Evolutionary conservation across 2,329 filamentous ascomycete genomes (phyloP).

Genomic region (Monosporascus sp.): DNA sequence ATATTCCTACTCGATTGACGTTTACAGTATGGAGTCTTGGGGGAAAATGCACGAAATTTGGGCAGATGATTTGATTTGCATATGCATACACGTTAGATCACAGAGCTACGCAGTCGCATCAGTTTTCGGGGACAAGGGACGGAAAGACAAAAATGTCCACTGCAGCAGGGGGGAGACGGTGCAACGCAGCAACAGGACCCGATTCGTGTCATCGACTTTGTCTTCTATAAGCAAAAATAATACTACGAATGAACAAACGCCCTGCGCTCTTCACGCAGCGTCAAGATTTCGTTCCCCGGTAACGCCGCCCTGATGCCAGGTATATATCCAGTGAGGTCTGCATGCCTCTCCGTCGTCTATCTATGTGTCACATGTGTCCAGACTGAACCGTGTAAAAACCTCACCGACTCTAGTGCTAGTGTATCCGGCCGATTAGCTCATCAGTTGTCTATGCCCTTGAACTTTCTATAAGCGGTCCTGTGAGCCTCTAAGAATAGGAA

Average conservation of each 20-base stretch:
- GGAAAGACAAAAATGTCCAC: too few relatives aligned
- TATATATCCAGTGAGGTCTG: not conserved
- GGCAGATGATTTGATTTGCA: not conserved
- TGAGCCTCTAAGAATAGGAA: constrained; percentile 85
- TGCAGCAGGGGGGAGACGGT: too few relatives aligned
- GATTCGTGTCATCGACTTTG: too few relatives aligned
- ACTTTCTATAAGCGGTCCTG: constrained; percentile 66
- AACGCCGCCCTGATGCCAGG: not conserved
- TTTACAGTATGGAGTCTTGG: not conserved
- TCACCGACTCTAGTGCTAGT: not conserved
- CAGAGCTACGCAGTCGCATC: too few relatives aligned
- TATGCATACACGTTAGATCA: not conserved
- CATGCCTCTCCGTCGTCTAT: not conserved
- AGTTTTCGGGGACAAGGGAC: too few relatives aligned
- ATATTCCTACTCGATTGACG: not conserved
- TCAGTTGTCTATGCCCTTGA: constrained; percentile 38
- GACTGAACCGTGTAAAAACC: not conserved
- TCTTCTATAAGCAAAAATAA: too few relatives aligned
- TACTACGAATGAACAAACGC: too few relatives aligned
- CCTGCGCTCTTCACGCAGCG: too few relatives aligned
- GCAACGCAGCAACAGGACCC: too few relatives aligned
- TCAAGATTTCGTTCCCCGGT: not conserved
- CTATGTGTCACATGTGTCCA: not conserved
- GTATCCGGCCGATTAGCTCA: not conserved
- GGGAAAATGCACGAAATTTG: not conserved